phyloP scores from a whole-genome alignment of 2,329 filamentous ascomycete genomes.

The Colletotrichum incanum region DNA sequence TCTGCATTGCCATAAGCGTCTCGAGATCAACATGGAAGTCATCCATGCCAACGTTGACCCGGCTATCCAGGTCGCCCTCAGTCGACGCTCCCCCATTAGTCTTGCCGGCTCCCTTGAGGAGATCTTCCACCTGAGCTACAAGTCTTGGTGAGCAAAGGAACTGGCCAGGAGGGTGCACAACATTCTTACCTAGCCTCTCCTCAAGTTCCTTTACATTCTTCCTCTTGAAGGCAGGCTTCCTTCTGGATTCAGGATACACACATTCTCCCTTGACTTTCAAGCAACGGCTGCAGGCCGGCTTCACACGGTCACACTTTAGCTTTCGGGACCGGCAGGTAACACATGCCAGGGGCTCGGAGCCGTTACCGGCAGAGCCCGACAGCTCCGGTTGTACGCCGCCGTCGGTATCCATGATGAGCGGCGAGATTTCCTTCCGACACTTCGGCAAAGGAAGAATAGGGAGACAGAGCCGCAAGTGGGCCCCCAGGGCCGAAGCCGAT shows the following conservation, averaged over 20 bases:
- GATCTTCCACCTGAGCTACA: constrained; percentile 84
- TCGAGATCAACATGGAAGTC: constrained; percentile 42
- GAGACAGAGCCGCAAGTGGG: constrained; percentile 32
- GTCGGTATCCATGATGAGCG: constrained; percentile 43
- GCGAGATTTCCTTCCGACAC: constrained; percentile 22
- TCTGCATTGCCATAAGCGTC: constrained; percentile 43
- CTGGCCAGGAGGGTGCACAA: neutral
- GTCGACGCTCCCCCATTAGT: neutral
- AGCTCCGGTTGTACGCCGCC: constrained; percentile 37
- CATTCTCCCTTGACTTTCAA: constrained; percentile 82
- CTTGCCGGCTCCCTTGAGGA: constrained; percentile 75
- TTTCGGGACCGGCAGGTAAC: constrained; percentile 88
- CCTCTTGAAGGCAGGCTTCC: constrained; percentile 90
- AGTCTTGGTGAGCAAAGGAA: constrained; percentile 28
- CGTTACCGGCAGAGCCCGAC: constrained; percentile 27
- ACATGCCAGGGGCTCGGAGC: constrained; percentile 77
- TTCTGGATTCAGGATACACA: constrained; percentile 88
- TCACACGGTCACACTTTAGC: constrained; percentile 86
- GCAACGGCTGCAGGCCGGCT: constrained; percentile 87
- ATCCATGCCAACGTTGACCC: constrained; percentile 46
- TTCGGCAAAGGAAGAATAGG: neutral
- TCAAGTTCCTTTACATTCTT: constrained; percentile 94
- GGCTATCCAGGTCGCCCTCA: constrained; percentile 30
- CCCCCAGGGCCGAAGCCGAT: constrained; percentile 17
- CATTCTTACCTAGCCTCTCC: constrained; percentile 80